phyloP scores from a whole-genome alignment of 2,329 filamentous ascomycete genomes.

The Trichophyton mentagrophytes region DNA sequence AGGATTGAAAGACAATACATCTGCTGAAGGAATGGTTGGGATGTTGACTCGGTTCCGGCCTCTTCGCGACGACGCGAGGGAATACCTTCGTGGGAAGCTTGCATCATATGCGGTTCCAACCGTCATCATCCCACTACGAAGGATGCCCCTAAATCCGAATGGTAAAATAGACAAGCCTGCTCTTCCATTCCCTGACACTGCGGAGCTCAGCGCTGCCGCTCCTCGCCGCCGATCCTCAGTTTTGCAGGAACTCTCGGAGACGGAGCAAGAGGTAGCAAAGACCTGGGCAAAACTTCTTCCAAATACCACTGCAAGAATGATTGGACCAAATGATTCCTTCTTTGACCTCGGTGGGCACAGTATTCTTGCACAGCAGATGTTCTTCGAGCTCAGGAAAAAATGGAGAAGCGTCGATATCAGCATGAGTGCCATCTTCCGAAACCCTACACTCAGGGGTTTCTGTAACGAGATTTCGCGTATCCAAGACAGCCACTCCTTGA shows the following conservation, averaged over 20 bases:
- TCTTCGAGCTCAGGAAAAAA: slow-evolving; percentile 54
- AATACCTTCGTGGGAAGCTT: slow-evolving; percentile 47
- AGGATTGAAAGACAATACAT: slow-evolving; percentile 39
- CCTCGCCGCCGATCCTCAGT: slow-evolving; percentile 39
- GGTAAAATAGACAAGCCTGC: slow-evolving; percentile 71
- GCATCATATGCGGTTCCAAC: slow-evolving; percentile 65
- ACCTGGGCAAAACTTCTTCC: slow-evolving; percentile 63
- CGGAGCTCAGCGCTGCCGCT: slow-evolving; percentile 48
- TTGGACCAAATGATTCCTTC: slow-evolving; percentile 53
- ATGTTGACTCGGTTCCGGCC: slow-evolving; percentile 50
- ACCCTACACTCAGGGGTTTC: slow-evolving; percentile 32
- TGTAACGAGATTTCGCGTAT: slow-evolving; percentile 41
- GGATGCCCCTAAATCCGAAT: slow-evolving; percentile 70
- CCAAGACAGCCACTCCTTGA: slow-evolving; percentile 36
- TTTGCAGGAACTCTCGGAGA: slow-evolving; percentile 39
- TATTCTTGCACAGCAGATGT: slow-evolving; percentile 67
- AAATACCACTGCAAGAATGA: slow-evolving; percentile 53
- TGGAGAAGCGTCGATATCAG: slow-evolving; percentile 25
- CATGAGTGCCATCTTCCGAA: slow-evolving; percentile 15
- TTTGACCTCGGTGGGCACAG: slow-evolving; percentile 73
- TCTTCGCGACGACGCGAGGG: slow-evolving; percentile 34
- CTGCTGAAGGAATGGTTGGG: slow-evolving; percentile 40
- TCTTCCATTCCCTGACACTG: slow-evolving; percentile 67
- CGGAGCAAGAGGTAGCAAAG: slow-evolving; percentile 53
- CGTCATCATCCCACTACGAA: slow-evolving; percentile 58